Percentiles rank a stretch among this genome's conserved stretches.
phyloP scores from a whole-genome alignment of 208 protist genomes.

The Borovskyia barvae region DNA sequence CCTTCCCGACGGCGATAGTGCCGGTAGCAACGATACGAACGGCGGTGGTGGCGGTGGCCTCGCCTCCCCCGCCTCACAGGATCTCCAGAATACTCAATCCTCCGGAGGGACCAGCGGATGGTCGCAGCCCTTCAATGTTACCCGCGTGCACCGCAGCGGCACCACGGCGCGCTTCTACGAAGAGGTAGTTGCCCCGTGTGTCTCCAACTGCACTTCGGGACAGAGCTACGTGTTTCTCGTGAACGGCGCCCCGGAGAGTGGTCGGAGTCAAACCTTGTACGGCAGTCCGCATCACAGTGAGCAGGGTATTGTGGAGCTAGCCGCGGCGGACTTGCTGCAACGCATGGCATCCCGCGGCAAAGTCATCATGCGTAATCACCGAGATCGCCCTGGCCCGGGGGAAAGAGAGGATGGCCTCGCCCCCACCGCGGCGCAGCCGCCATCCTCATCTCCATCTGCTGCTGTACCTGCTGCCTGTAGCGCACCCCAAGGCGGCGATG shows the following conservation, averaged over 20 bases:
- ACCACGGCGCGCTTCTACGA: conserved; percentile 71
- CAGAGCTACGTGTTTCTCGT: conserved; percentile 87
- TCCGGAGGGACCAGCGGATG: conserved; percentile 11
- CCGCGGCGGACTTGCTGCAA: conserved; percentile 64
- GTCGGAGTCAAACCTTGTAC: conserved; percentile 86
- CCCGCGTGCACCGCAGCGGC: conserved; percentile 74
- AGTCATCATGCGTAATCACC: conserved; percentile 29
- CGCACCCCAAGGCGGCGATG: neutral
- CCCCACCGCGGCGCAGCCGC: no score
- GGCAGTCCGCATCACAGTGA: conserved; percentile 80
- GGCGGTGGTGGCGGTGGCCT: neutral
- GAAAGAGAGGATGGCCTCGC: no score
- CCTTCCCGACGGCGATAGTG: conserved; percentile 14
- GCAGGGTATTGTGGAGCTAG: conserved; percentile 76
- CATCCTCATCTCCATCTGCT: no score
- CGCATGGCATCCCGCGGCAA: conserved; percentile 39
- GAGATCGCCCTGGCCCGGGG: conserved; percentile 19
- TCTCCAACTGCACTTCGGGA: conserved; percentile 69
- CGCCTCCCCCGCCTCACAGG: neutral
- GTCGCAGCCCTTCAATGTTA: conserved; percentile 66
- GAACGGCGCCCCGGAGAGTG: conserved; percentile 71
- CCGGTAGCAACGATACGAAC: no score
- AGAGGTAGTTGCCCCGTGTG: conserved; percentile 78
- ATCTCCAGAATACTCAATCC: conserved; percentile 2
- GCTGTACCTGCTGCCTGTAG: conserved; percentile 11